These are phyloP conservation scores for Butyriboletus loyo DNA, from an alignment of 768 basidiomycete genomes.

Conservation along the genomic window DNA sequence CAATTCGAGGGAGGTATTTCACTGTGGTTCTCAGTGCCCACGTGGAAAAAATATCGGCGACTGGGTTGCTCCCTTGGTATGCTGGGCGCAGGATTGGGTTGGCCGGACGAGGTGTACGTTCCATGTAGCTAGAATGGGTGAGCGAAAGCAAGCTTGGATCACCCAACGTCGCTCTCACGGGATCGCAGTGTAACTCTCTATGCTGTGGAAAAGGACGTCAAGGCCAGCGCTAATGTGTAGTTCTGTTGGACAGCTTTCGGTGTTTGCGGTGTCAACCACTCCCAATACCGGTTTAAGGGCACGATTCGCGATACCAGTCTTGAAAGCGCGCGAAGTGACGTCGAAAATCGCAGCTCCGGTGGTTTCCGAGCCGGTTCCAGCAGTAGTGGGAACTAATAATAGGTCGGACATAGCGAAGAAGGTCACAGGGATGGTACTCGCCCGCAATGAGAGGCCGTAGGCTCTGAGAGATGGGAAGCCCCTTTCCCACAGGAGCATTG, in stretches of 20 bases:
- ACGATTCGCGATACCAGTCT: conserved; percentile 93
- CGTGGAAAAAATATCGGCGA: conserved; percentile 92
- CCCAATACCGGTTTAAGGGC: conserved; percentile 89
- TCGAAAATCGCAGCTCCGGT: conserved; percentile 94
- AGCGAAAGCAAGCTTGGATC: conserved; percentile 2
- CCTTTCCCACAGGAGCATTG: conserved; percentile 94
- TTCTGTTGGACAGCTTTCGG: conserved; percentile 85
- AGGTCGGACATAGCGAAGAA: not conserved
- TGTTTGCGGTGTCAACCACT: conserved; percentile 86
- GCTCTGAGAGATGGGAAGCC: conserved; percentile 70
- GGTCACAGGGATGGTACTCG: conserved; percentile 15
- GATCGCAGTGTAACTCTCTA: conserved; percentile 93
- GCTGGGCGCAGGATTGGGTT: conserved; percentile 91
- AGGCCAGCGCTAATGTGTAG: conserved; percentile 94
- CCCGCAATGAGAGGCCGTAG: conserved; percentile 86
- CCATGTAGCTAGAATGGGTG: conserved; percentile 61
- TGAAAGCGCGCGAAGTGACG: conserved; percentile 88
- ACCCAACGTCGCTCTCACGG: conserved; percentile 50
- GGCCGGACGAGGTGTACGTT: conserved; percentile 82
- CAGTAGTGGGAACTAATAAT: conserved; percentile 60
- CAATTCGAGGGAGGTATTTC: conserved; percentile 82
- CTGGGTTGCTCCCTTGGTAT: conserved; percentile 91
- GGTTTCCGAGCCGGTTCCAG: conserved; percentile 92
- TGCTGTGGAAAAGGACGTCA: conserved; percentile 93
- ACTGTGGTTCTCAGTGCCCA: conserved; percentile 93